Conservation (phyloP, 2,329 filamentous ascomycete genomes). For the Aspergillus oerlinghausenensis region DNA sequence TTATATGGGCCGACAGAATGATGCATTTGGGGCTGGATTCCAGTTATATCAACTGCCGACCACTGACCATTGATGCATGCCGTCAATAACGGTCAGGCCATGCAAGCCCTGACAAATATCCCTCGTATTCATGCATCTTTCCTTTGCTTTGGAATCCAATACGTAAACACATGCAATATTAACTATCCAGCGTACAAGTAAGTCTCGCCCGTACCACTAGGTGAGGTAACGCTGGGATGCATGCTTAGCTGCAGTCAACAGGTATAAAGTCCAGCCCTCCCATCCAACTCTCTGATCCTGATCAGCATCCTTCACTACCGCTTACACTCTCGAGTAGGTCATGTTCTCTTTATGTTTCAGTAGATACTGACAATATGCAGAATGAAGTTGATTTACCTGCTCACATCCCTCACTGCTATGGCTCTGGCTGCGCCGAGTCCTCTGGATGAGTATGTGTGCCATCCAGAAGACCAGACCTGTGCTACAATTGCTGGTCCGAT, state of each 20-base stretch:
- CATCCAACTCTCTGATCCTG: background rate
- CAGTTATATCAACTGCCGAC: too few species aligned
- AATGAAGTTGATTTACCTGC: background rate
- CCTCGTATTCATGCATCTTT: too few species aligned
- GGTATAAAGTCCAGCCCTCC: background rate
- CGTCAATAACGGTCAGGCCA: background rate
- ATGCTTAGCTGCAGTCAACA: background rate
- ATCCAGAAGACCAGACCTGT: background rate
- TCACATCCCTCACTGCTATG: background rate
- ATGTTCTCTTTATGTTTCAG: background rate
- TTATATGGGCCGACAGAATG: too few species aligned
- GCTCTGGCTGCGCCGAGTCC: background rate
- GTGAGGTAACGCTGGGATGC: background rate
- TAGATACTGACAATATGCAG: background rate
- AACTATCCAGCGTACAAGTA: background rate
- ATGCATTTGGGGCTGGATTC: too few species aligned
- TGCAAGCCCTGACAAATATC: background rate
- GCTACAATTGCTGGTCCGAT: background rate
- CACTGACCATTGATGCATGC: too few species aligned
- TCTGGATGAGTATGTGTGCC: background rate
- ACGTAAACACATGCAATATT: background rate
- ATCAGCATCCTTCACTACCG: background rate
- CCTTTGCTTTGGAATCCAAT: background rate
- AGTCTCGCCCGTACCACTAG: background rate
- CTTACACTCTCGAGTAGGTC: background rate